These are phyloP conservation scores for Picochlorum sp. DNA, from an alignment of 139 green algal genomes.

Conservation along the genomic window DNA sequence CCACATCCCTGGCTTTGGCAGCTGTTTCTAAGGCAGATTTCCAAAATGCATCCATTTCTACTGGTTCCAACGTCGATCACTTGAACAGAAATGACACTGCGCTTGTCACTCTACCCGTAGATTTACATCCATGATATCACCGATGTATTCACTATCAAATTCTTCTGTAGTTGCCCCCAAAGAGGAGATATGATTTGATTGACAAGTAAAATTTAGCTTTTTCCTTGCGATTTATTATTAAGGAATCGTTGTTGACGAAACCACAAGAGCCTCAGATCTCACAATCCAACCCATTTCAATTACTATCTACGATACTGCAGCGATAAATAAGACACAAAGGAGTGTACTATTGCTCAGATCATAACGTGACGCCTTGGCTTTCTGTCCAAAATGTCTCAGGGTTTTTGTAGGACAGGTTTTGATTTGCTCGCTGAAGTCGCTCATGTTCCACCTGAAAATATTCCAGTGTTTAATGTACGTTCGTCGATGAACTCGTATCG, in stretches of 20 bases:
- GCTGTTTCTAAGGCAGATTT: conserved; percentile 15
- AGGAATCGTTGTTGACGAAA: too few species aligned
- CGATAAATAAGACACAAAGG: not conserved
- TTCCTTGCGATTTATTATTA: too few species aligned
- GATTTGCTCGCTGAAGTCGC: conserved; percentile 36
- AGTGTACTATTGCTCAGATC: not conserved
- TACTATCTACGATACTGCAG: not conserved
- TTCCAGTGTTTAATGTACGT: conserved; percentile 44
- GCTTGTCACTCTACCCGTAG: not conserved
- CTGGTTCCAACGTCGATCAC: not conserved
- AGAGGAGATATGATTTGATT: too few species aligned
- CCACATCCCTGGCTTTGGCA: conserved; percentile 10
- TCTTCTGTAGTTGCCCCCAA: too few species aligned
- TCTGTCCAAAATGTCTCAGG: not conserved
- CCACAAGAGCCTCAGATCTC: too few species aligned
- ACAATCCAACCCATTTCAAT: too few species aligned
- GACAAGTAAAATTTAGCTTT: too few species aligned
- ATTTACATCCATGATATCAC: not conserved
- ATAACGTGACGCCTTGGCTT: not conserved
- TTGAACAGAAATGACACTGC: not conserved
- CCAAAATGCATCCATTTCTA: conserved; percentile 7
- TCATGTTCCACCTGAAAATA: conserved; percentile 14
- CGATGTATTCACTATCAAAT: too few species aligned
- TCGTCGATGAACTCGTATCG: not conserved
- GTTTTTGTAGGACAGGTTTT: conserved; percentile 33